Evolutionary conservation across 805 yeast species (phyloP).

Genomic region (Kregervanrija delftensis): DNA sequence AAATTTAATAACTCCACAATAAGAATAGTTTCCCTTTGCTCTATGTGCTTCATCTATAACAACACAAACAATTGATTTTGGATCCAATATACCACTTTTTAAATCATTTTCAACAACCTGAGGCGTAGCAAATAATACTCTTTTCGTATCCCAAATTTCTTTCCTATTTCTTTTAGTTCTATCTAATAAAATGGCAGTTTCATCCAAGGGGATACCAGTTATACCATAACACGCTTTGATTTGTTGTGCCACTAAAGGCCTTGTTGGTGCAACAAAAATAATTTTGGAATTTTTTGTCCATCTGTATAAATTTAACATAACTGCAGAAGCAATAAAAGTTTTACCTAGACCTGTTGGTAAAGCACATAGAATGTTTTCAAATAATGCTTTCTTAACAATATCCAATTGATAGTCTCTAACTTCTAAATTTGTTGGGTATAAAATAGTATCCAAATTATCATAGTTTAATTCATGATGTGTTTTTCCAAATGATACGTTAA

Average conservation of each 20-base stretch:
- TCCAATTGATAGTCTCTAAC: constrained; percentile 84
- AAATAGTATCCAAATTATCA: constrained; percentile 37
- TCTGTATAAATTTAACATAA: constrained; percentile 80
- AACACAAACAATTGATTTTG: constrained; percentile 64
- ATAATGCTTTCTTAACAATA: constrained; percentile 67
- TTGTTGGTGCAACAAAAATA: constrained; percentile 93
- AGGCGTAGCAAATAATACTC: constrained; percentile 91
- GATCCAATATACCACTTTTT: constrained; percentile 64
- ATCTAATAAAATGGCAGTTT: constrained; percentile 69
- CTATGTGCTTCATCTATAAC: constrained; percentile 96
- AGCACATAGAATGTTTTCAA: constrained; percentile 74
- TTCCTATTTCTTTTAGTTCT: constrained; percentile 52
- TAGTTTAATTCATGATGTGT: constrained; percentile 46
- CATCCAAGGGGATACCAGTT: constrained; percentile 71
- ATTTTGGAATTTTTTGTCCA: constrained; percentile 82
- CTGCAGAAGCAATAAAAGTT: constrained; percentile 91
- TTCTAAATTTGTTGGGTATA: constrained; percentile 83
- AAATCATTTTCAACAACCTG: constrained; percentile 93
- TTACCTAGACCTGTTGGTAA: constrained; percentile 97
- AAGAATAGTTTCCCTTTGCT: constrained; percentile 85
- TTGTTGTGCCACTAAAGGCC: constrained; percentile 95
- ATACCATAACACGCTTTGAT: constrained; percentile 85
- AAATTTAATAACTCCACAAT: constrained; percentile 71
- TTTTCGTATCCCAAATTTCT: constrained; percentile 67
- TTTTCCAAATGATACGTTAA: constrained; percentile 23